These are phyloP conservation scores for Saprolegnia parasitica DNA, from an alignment of 352 stramenopile species.

Conservation along the genomic window DNA sequence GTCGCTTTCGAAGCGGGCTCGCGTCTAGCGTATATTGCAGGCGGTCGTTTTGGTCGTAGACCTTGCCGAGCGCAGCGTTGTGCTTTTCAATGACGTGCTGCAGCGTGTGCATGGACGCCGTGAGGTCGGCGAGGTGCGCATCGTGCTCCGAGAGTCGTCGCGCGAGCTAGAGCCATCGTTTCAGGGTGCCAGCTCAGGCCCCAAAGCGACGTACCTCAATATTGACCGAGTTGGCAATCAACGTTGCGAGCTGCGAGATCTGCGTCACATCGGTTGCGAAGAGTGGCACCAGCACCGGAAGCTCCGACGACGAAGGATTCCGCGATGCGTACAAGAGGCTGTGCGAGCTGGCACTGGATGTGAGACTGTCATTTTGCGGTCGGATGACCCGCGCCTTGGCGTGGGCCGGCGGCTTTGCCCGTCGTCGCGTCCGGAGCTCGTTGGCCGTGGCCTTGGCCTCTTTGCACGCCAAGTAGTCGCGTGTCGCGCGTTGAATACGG, in stretches of 20 bases:
- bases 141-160: conserved; percentile 13
- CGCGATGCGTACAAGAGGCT: not conserved
- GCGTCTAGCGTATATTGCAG: conserved; percentile 2
- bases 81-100: conserved; percentile 25
- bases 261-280: conserved; percentile 27
- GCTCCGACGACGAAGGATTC: conserved; percentile 5
- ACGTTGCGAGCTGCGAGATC: conserved; percentile 22
- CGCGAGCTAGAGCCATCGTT: not conserved
- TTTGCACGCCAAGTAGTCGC: conserved; percentile 6
- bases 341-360: not conserved
- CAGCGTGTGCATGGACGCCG: conserved; percentile 9
- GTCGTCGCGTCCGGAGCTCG: not conserved
- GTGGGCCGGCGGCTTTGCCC: not conserved
- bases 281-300: conserved; percentile 10
- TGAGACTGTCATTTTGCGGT: not conserved
- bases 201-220: not conserved
- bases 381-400: not conserved
- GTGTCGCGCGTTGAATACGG: conserved; percentile 8
- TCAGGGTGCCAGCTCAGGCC: no score
- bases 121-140: not conserved
- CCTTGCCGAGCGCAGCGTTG: conserved; percentile 15
- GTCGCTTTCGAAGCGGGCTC: not conserved
- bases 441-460: not conserved
- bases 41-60: conserved; percentile 14
- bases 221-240: conserved; percentile 29